Percentiles rank a stretch among this genome's conserved stretches.
These are phyloP conservation scores for Thermomucor indicae-seudaticae DNA, from an alignment of 371 early-diverging fungal species.

Conservation along the genomic window DNA sequence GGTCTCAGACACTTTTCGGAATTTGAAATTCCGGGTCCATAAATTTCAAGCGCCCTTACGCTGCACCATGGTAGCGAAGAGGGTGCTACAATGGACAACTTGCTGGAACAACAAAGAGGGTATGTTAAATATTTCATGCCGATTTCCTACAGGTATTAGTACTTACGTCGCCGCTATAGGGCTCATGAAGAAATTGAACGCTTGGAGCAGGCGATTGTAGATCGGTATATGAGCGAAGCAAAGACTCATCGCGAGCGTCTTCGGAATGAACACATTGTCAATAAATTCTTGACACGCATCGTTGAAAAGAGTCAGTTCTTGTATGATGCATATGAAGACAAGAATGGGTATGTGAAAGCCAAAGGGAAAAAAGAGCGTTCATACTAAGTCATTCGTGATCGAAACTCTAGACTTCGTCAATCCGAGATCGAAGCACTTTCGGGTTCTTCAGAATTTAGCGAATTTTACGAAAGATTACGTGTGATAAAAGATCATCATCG, in stretches of 20 bases:
- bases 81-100: conserved; percentile 58
- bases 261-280: conserved; percentile 79
- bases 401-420: conserved; percentile 59
- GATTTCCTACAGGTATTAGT: not conserved
- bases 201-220: conserved; percentile 83
- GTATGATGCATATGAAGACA: conserved; percentile 66
- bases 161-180: conserved; percentile 18
- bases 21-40: no score
- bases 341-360: conserved; percentile 53
- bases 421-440: conserved; percentile 74
- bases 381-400: no score
- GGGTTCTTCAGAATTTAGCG: conserved; percentile 73
- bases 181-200: conserved; percentile 92
- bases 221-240: conserved; percentile 71
- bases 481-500: conserved; percentile 82
- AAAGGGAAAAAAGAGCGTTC: not conserved
- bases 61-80: no score
- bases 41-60: no score
- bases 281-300: conserved; percentile 69
- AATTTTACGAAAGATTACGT: conserved; percentile 85
- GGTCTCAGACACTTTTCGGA: no score
- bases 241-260: conserved; percentile 81
- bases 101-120: conserved; percentile 72
- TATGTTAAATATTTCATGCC: conserved; percentile 2
- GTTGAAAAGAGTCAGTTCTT: conserved; percentile 61